Conservation (phyloP, 371 early-diverging fungal species). For the Mucor circinelloides region DNA sequence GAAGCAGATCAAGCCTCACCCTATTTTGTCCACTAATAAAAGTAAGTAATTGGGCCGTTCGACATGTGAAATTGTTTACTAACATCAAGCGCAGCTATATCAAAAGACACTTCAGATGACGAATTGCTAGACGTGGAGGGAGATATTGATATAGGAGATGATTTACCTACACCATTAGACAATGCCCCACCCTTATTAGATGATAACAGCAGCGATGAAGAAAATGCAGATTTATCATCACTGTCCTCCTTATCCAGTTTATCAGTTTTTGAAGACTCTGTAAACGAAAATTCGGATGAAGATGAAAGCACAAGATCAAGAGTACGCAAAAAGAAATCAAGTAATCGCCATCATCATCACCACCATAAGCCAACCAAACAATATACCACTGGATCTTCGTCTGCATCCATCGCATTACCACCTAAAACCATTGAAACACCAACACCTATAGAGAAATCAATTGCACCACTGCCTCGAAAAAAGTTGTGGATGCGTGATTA, state of each 20-base stretch:
- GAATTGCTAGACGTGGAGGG: conserved; percentile 29
- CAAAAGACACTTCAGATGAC: conserved; percentile 23
- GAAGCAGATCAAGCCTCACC: not conserved
- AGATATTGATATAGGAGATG: conserved; percentile 28
- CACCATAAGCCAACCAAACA: not conserved
- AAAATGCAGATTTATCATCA: conserved; percentile 23
- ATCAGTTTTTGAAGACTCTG: conserved; percentile 22
- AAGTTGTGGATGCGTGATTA: conserved; percentile 30
- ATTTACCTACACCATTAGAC: conserved; percentile 3
- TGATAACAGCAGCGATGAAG: conserved; percentile 11
- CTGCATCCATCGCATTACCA: not conserved
- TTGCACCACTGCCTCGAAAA: conserved; percentile 20
- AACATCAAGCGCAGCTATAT: not conserved
- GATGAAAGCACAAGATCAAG: not conserved
- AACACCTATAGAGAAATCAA: not conserved
- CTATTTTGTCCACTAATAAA: not conserved
- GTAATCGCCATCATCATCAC: not conserved
- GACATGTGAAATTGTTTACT: not conserved
- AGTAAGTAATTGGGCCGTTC: not conserved
- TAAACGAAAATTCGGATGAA: conserved; percentile 1
- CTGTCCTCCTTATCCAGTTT: conserved; percentile 26
- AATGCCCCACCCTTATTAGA: not conserved
- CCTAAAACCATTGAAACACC: not conserved
- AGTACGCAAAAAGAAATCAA: conserved; percentile 2
- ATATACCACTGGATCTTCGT: not conserved